Evolutionary conservation across 257 asterid genomes (phyloP), one percentile per base, ranked within the genome.

Genomic region (Penstemon newberryi): DNA sequence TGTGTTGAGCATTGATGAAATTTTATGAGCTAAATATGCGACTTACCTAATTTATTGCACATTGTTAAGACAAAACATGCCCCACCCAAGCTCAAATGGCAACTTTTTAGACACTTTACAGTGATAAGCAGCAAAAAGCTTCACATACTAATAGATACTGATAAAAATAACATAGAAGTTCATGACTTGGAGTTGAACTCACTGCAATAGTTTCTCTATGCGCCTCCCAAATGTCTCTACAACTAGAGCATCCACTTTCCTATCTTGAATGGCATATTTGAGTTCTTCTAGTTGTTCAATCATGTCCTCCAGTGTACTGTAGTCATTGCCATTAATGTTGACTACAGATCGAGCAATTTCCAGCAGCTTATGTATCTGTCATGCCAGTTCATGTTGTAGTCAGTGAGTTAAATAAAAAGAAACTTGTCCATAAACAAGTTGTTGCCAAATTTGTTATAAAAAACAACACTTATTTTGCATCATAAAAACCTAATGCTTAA

Each of bases 211-310:
- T 80, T 89, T 94, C 82, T 94, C 99, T 53, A 91, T 83, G 70
- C 99, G 95, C 68, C 96, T 84, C 70, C 99, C 99, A 64, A 94
- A 87, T 75, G 99, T 94, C 84, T 94, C 99, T 44, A 94, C 96
- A 60, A 91, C 86, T 72, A 94, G 97, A 71, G 96, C 99, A 82
- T 94, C 99, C 82, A 86, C 97, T 83, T 89, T 94, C 80, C 97
- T 84, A 73, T 89, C 96, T 67, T 87, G 84, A 73, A 94, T 91
- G 73, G 85, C 91, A 77, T 84, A 89, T 78, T 89, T 91, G 70
- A 94, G 88, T 73, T 94, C 97, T 42, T 89, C 97, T 75, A 89
- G 67, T 57, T 80, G 83, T 69, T 87, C 91, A 37, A 91, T 83
- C 92, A 94, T 85, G 73, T 75, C 85, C 69, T 89, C 95, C 86